A percentile compares a stretch with the other conserved stretches of the same genome.
Evolutionary conservation across 2,329 filamentous ascomycete species (phyloP).

Genomic region (Colletotrichum liriopes): DNA sequence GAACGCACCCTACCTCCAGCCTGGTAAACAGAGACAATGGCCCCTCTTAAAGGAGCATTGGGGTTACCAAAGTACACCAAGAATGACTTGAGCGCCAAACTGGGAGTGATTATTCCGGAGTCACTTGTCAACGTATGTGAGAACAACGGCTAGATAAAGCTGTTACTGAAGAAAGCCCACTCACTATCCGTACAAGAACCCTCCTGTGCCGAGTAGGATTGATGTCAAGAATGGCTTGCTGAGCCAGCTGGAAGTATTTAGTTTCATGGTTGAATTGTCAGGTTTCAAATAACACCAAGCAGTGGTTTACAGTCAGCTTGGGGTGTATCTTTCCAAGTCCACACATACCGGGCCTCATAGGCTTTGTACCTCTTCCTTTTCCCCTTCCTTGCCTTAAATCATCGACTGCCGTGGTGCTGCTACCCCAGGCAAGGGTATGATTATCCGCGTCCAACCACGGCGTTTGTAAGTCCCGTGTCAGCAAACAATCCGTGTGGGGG

Average conservation of each 20-base stretch:
- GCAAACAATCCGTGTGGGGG: slow-evolving; percentile 15
- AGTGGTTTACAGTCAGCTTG: too few relatives aligned
- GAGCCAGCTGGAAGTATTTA: slow-evolving; percentile 46
- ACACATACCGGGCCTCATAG: neutral
- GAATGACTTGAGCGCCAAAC: slow-evolving; percentile 55
- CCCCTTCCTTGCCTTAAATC: too few relatives aligned
- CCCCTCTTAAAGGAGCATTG: slow-evolving; percentile 53
- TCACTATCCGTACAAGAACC: slow-evolving; percentile 58
- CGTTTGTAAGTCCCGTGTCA: slow-evolving; percentile 27
- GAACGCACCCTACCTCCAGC: slow-evolving; percentile 51
- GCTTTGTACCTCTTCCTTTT: neutral
- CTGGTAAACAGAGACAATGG: slow-evolving; percentile 59
- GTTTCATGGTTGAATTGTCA: slow-evolving; percentile 31
- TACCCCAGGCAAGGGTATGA: slow-evolving; percentile 9
- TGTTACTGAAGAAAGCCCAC: slow-evolving; percentile 10
- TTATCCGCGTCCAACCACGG: slow-evolving; percentile 21
- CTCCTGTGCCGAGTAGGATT: slow-evolving; percentile 57
- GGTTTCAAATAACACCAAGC: neutral
- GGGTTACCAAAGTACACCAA: slow-evolving; percentile 54
- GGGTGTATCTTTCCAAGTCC: neutral
- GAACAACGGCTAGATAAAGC: neutral
- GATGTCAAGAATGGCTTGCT: slow-evolving; percentile 58
- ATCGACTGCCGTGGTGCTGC: neutral
- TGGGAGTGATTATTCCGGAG: slow-evolving; percentile 60
- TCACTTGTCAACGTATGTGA: slow-evolving; percentile 49